Percentiles rank a stretch among this genome's conserved stretches.
These are phyloP conservation scores for Ascosphaera acerosa DNA, from an alignment of 2,329 filamentous ascomycete species.

Conservation along the genomic window DNA sequence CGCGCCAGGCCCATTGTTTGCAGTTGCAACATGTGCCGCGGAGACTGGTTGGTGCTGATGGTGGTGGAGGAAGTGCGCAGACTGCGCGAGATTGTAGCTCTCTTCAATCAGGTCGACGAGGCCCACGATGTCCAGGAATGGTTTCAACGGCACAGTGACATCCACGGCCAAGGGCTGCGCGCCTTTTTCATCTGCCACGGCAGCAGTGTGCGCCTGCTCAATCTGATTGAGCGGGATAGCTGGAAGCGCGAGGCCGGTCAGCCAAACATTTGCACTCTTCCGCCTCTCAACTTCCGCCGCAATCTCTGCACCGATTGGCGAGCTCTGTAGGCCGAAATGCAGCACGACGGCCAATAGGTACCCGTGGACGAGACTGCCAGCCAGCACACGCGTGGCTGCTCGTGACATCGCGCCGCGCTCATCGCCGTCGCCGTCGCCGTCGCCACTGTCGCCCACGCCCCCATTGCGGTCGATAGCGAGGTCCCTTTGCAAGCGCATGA, in stretches of 20 bases:
- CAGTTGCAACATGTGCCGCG: too few relatives aligned
- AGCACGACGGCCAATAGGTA: slow-evolving; percentile 66
- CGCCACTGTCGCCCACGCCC: slow-evolving; percentile 1
- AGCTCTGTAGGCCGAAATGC: slow-evolving; percentile 49
- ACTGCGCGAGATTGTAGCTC: slow-evolving; percentile 34
- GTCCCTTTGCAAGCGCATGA: slow-evolving; percentile 68
- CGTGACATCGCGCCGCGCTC: slow-evolving; percentile 11
- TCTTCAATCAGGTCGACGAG: slow-evolving; percentile 44
- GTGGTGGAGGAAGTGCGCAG: slow-evolving; percentile 14
- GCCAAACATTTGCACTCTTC: slow-evolving; percentile 52
- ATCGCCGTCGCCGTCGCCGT: slow-evolving; percentile 26
- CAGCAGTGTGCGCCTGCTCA: background rate
- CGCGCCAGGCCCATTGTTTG: slow-evolving; percentile 32
- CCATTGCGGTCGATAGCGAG: slow-evolving; percentile 26
- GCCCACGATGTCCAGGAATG: background rate
- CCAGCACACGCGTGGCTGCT: slow-evolving; percentile 47
- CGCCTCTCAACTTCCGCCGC: slow-evolving; percentile 52
- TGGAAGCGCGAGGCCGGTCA: slow-evolving; percentile 47
- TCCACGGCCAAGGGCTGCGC: background rate
- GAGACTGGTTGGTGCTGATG: too few relatives aligned
- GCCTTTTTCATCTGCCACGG: background rate
- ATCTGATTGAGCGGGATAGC: slow-evolving; percentile 30
- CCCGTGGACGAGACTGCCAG: slow-evolving; percentile 66
- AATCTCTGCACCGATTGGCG: slow-evolving; percentile 42
- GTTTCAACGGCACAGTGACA: background rate